Base-by-base conservation (phyloP, 305 asterid genomes). In the Solanum hybrid region DNA sequence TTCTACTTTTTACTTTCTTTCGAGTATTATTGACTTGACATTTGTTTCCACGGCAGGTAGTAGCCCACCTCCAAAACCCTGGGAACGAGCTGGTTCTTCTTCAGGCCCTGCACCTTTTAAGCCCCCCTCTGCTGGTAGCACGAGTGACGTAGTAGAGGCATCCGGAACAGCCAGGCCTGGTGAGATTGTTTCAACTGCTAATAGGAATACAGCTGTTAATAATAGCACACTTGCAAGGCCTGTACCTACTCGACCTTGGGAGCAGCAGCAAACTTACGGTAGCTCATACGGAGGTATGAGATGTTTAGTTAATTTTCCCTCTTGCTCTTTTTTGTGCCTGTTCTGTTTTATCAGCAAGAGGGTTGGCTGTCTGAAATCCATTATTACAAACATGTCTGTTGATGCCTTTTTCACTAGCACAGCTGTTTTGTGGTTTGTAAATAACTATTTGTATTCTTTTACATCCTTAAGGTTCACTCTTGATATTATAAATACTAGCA, bases 101-200 rank as follows among this genome's bases (percentile, higher is more conserved):
- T 96, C 99, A 26, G 99, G 97, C n/a, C 94, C 97, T 20, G 97
- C 93, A 27, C 98, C 99, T 1, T 97, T 97, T 91, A 97, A 92
- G 93, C 99, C 99, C 22, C 89, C 99, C 12, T 96, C 99, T 88
- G 90, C 97, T 61, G 99, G 99, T 31, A 96, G 93, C 91, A 97
- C 99, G 27, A 97, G 98, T 90, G 98, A 96, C 75, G 93, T 95
- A 78, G 99, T 97, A 32, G 99, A 96, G 94, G 96, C 98, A 77
- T 96, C 99, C 57, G 99, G 99, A 91, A 97, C 97, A 22, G 98
- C 99, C 65, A 96, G 93, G 85, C 98, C 98, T 17, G 99, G 98
- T 82, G 99, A 97, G 91, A 92, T 93, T 92, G 98, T 97, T 92
- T 89, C 98, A 76, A 88, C 96, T 20, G 91, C 96, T 73, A 91